Evolutionary conservation across 2,329 filamentous ascomycete species (phyloP).

Genomic region (Pseudocercospora fuligena): DNA sequence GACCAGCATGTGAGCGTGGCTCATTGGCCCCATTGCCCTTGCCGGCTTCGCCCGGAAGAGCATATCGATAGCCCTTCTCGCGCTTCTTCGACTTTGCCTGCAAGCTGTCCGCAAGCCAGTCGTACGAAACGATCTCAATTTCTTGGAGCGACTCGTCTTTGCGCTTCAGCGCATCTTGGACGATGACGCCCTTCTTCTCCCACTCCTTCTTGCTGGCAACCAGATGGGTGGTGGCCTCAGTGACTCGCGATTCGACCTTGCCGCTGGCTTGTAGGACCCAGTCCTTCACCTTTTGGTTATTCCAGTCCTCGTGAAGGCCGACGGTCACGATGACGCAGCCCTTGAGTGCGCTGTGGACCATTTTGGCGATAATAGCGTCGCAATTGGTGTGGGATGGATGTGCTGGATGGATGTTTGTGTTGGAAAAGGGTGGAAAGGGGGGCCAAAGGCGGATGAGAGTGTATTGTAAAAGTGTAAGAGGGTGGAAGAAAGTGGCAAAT

Average conservation of each 20-base stretch:
- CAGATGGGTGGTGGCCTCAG: conserved; percentile 69
- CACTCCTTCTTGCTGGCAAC: conserved; percentile 69
- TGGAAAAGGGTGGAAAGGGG: background rate
- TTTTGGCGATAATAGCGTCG: conserved; percentile 15
- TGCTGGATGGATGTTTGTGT: background rate
- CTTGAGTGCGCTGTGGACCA: conserved; percentile 27
- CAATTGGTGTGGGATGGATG: background rate
- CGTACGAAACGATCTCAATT: conserved; percentile 46
- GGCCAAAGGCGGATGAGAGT: background rate
- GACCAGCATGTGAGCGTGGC: conserved; percentile 21
- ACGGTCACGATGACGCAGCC: conserved; percentile 26
- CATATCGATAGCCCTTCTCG: conserved; percentile 22
- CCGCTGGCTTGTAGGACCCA: conserved; percentile 72
- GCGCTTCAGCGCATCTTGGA: conserved; percentile 22
- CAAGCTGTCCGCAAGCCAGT: conserved; percentile 58
- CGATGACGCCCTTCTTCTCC: conserved; percentile 22
- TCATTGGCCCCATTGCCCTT: conserved; percentile 42
- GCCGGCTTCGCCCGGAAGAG: conserved; percentile 1
- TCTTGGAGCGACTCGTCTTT: conserved; percentile 20
- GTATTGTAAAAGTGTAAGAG: background rate
- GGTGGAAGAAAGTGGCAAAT: background rate
- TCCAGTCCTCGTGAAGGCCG: conserved; percentile 28
- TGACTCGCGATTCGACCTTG: conserved; percentile 56
- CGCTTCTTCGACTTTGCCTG: conserved; percentile 36
- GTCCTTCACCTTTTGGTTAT: conserved; percentile 50